Evolutionary conservation across 2,329 filamentous ascomycete species (phyloP).

Genomic region (Saccharata proteae): DNA sequence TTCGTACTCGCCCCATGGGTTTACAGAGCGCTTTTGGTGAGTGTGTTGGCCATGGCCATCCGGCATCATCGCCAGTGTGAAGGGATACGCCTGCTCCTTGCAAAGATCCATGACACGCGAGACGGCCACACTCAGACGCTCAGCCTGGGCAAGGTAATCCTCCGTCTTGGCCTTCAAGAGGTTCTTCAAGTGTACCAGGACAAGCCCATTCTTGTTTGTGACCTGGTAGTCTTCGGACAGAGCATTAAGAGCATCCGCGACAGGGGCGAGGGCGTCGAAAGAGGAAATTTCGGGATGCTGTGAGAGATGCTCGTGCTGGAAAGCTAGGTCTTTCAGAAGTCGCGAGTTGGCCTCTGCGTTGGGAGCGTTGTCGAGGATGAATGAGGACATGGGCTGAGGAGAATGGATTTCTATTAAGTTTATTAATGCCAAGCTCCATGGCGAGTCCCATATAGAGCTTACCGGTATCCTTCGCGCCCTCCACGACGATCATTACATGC

Average conservation of each 20-base stretch:
- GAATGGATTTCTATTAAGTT: too few relatives aligned
- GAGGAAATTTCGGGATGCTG: background rate
- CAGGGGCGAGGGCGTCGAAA: too few relatives aligned
- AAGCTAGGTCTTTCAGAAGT: slow-evolving; percentile 23
- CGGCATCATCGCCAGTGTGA: slow-evolving; percentile 27
- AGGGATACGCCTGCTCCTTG: slow-evolving; percentile 14
- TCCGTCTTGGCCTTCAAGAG: slow-evolving; percentile 3
- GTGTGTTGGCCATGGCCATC: slow-evolving; percentile 19
- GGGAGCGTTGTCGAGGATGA: slow-evolving; percentile 23
- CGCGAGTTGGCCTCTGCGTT: slow-evolving; percentile 21
- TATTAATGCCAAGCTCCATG: too few relatives aligned
- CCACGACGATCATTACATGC: slow-evolving; percentile 27
- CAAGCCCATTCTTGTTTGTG: slow-evolving; percentile 2
- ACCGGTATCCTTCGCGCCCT: slow-evolving; percentile 24
- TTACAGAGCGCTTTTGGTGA: slow-evolving; percentile 20
- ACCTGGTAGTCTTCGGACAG: slow-evolving; percentile 4
- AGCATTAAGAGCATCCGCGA: slow-evolving; percentile 1
- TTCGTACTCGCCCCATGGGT: slow-evolving; percentile 24
- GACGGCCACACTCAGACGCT: too few relatives aligned
- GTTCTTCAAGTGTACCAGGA: slow-evolving; percentile 4
- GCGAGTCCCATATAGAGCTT: too few relatives aligned
- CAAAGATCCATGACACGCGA: too few relatives aligned
- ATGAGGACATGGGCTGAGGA: too few relatives aligned
- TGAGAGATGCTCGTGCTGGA: slow-evolving; percentile 18
- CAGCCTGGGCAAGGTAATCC: slow-evolving; percentile 1